These are phyloP conservation scores for Glarea lozoyensis DNA, from an alignment of 495 filamentous ascomycete genomes.

Conservation along the genomic window DNA sequence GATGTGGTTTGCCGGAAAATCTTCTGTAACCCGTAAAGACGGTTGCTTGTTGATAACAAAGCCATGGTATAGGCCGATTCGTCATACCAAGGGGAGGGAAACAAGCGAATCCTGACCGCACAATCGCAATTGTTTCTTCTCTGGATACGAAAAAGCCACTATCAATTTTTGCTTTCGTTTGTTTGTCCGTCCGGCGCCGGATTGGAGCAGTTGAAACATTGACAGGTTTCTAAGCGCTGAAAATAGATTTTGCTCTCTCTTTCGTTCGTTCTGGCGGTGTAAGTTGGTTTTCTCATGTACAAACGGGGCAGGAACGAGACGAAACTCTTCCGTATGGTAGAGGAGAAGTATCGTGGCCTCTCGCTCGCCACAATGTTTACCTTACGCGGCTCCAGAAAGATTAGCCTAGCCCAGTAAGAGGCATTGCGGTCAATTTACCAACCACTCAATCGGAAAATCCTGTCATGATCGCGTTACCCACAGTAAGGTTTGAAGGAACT, in stretches of 20 bases:
- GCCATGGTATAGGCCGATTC: constrained; percentile 4
- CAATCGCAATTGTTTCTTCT: no score
- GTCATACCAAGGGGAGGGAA: constrained; percentile 5
- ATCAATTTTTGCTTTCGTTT: no score
- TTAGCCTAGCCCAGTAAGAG: neutral
- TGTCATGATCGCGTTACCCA: constrained; percentile 6
- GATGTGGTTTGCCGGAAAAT: constrained; percentile 6
- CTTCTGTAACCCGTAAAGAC: neutral
- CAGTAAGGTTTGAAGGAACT: neutral
- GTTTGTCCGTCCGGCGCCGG: no score
- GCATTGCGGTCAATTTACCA: constrained; percentile 4
- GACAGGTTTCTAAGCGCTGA: no score
- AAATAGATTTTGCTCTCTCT: no score
- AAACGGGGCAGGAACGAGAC: no score
- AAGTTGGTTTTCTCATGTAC: no score
- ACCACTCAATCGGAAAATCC: constrained; percentile 8
- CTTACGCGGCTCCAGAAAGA: constrained; percentile 1
- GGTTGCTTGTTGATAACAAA: constrained; percentile 2
- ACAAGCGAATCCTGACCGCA: neutral
- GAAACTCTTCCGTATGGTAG: no score
- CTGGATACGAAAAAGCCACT: no score
- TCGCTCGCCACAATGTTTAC: constrained; percentile 8
- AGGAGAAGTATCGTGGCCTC: no score
- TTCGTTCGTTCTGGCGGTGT: no score
- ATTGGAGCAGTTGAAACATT: no score